These are phyloP conservation scores for Trypanosoma boissoni DNA, from an alignment of 208 protist genomes.

Conservation along the genomic window DNA sequence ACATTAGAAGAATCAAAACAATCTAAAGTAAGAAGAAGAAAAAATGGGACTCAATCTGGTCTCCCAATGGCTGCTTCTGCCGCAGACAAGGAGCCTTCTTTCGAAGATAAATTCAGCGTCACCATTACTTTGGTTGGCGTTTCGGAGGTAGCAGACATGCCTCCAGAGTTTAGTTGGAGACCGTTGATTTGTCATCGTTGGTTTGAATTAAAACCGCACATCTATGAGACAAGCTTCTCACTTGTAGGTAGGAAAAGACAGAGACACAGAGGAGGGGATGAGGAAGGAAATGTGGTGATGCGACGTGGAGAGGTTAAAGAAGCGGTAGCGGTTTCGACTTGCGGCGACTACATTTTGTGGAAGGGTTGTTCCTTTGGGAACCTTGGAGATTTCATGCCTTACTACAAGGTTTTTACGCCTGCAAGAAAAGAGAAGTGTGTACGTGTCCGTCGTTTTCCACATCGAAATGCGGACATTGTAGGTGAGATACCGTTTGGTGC, in stretches of 20 bases:
- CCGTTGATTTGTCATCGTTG: constrained; percentile 60
- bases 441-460: constrained; percentile 63
- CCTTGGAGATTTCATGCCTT: constrained; percentile 45
- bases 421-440: constrained; percentile 35
- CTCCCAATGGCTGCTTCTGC: too few relatives aligned
- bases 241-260: not conserved
- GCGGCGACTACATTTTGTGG: constrained; percentile 53
- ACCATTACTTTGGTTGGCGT: constrained; percentile 17
- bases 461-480: constrained; percentile 65
- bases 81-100: too few relatives aligned
- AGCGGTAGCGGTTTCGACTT: constrained; percentile 50
- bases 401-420: constrained; percentile 46
- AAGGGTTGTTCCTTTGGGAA: constrained; percentile 47
- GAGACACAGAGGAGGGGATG: not conserved
- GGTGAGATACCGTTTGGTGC: constrained; percentile 58
- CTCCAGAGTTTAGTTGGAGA: constrained; percentile 31
- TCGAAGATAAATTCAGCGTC: not conserved
- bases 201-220: constrained; percentile 53
- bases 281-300: not conserved
- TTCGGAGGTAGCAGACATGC: not conserved
- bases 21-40: too few relatives aligned
- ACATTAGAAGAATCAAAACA: not conserved
- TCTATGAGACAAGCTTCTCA: constrained; percentile 44
- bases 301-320: constrained; percentile 48
- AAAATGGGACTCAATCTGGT: too few relatives aligned